phyloP scores from a whole-genome alignment of 2,329 filamentous ascomycete genomes.

The Xylariales sp. region DNA sequence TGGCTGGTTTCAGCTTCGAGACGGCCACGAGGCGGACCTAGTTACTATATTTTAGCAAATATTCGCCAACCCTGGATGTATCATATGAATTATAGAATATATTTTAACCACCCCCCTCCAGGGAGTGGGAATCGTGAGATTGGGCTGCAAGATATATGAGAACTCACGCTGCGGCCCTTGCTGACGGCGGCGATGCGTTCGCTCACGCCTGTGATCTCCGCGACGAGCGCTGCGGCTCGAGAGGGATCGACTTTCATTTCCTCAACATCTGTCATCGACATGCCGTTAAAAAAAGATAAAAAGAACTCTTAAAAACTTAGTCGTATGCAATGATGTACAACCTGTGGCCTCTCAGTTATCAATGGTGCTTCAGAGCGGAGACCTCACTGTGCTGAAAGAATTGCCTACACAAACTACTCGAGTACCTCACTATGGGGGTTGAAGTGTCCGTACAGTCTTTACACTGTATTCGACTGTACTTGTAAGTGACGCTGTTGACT shows the following conservation, averaged over 20 bases:
- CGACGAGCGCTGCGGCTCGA: conserved; percentile 70
- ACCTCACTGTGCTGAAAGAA: conserved; percentile 9
- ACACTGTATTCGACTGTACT: conserved; percentile 22
- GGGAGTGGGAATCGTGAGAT: neutral
- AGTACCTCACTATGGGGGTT: neutral
- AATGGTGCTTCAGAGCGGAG: conserved; percentile 14
- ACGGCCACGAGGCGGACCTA: conserved; percentile 91
- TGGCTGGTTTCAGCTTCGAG: conserved; percentile 93
- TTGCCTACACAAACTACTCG: too few relatives aligned
- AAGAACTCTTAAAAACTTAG: too few relatives aligned
- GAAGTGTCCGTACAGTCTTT: conserved; percentile 19
- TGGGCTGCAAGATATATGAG: neutral
- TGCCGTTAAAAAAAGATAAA: conserved; percentile 19
- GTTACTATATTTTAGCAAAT: conserved; percentile 23
- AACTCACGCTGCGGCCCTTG: conserved; percentile 65
- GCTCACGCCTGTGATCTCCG: conserved; percentile 71
- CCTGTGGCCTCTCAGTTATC: neutral
- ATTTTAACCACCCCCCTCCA: neutral
- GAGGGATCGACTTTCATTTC: conserved; percentile 72
- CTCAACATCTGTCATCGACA: conserved; percentile 57
- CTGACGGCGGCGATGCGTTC: conserved; percentile 67
- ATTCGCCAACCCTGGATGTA: neutral
- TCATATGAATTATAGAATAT: neutral
- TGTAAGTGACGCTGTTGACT: neutral
- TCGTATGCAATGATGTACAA: neutral